Base-by-base conservation (phyloP, 192 early-diverging fungal genomes). In the Coemansia erecta region DNA sequence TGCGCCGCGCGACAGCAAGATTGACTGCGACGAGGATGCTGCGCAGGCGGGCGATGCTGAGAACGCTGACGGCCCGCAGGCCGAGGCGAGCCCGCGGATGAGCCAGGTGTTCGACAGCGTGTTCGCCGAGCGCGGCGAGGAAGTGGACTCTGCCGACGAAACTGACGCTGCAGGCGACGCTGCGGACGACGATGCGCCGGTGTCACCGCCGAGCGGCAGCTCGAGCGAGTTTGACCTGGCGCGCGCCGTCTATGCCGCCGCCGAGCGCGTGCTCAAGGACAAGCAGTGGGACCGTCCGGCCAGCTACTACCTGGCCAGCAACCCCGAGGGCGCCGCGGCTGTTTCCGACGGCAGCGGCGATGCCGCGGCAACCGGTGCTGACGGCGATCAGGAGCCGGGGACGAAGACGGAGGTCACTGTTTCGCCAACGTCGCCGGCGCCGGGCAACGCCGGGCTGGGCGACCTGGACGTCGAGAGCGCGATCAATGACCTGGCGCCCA, bases 231-330 rank as follows among this genome's bases (percentile, higher is more conserved):
- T 52, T 43, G 73, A 70, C 35, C 53, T 77, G 17, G 73, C 73
- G 14, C 41, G 68, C 10, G 73, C 73, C n/a, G 73, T 77, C 13
- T 59, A 52, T 8, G 68, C 73, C 2, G 73, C 73, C 2, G 73
- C 73, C 11, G 68, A 77, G 19, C 66, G 66, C 37, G 73, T 77
- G 19, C 68, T 77, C 23, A 70, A 67, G 55, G 73, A 70, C 64
- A 70, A 77, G 64, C 63, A 67, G 48, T 77, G 73, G 73, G 73
- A 77, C 7, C 66, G 67, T 10, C 73, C 73, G 15, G 46, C 49
- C 59, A 76, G 67, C 67, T 63, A 54, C 42, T 69, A 67, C 35
- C 21, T 73, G 55, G 46, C 61, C 17, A 51, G 49, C 48, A 52
- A 60, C 22, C 47, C 47, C 47, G 22, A 49, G 22, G 22, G 9